These are phyloP conservation scores for Boletellus sp. DNA, from an alignment of 768 basidiomycete genomes.

Conservation along the genomic window DNA sequence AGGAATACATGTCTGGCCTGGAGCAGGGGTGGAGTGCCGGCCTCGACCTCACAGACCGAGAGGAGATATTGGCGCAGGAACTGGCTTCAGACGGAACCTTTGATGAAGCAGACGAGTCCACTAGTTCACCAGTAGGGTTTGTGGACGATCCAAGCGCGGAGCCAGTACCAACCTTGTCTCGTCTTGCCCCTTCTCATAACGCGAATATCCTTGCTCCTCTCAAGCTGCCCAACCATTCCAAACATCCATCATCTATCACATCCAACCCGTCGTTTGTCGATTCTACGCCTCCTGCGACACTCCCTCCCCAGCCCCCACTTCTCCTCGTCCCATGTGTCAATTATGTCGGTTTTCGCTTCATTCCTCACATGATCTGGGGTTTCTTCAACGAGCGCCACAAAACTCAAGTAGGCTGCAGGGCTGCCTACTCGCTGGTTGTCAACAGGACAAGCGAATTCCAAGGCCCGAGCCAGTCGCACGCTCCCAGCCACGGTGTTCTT, in stretches of 20 bases:
- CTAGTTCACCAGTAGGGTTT: constrained; percentile 23
- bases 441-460: constrained; percentile 58
- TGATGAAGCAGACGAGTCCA: constrained; percentile 54
- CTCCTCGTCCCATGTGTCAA: constrained; percentile 72
- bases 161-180: constrained; percentile 41
- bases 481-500: constrained; percentile 20
- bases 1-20: constrained; percentile 91
- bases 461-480: constrained; percentile 25
- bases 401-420: constrained; percentile 77
- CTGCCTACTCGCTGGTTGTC: constrained; percentile 71
- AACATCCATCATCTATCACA: constrained; percentile 12
- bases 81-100: constrained; percentile 74
- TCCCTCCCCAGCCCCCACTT: constrained; percentile 78
- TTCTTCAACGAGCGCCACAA: constrained; percentile 88
- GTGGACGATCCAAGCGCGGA: constrained; percentile 32
- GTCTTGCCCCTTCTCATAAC: constrained; percentile 33
- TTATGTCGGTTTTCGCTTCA: constrained; percentile 75
- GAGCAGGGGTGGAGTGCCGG: constrained; percentile 80
- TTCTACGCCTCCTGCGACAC: constrained; percentile 46
- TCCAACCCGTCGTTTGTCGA: constrained; percentile 29
- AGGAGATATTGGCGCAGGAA: constrained; percentile 63
- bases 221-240: constrained; percentile 19
- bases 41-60: constrained; percentile 62
- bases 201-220: constrained; percentile 34
- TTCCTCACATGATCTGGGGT: constrained; percentile 87